Evolutionary conservation across 306 rosid species (phyloP).

Genomic region (Cicer chorassanicum): DNA sequence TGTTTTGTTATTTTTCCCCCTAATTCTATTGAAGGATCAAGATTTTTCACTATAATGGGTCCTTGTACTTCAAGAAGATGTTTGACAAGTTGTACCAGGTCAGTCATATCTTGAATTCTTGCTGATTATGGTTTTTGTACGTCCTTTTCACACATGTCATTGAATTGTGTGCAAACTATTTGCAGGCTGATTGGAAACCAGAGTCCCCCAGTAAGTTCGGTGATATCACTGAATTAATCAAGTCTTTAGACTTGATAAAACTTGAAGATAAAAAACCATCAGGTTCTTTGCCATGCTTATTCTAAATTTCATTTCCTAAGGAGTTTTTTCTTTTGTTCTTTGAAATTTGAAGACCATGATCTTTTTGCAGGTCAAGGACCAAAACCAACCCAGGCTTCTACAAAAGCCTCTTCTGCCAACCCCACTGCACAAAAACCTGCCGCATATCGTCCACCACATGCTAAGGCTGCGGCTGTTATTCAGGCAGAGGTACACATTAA

Average conservation of each 20-base stretch:
- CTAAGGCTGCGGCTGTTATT: conserved; percentile 75
- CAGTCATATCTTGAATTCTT: conserved; percentile 45
- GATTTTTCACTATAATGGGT: conserved; percentile 82
- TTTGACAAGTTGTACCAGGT: conserved; percentile 95
- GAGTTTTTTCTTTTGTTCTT: conserved; percentile 20
- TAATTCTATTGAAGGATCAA: conserved; percentile 64
- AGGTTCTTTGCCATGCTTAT: conserved; percentile 54
- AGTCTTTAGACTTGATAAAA: conserved; percentile 63
- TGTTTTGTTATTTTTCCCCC: not conserved
- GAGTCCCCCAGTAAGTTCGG: conserved; percentile 71
- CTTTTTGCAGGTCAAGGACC: conserved; percentile 65
- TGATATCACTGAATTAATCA: conserved; percentile 66
- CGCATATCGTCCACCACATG: conserved; percentile 94
- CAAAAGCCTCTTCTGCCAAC: conserved; percentile 53
- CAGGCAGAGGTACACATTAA: conserved; percentile 78
- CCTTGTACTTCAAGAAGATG: conserved; percentile 84
- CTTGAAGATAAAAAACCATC: conserved; percentile 69
- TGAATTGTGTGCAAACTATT: conserved; percentile 35
- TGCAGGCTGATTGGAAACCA: conserved; percentile 94
- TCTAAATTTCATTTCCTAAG: conserved; percentile 20
- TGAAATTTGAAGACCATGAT: conserved; percentile 43
- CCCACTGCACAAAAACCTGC: conserved; percentile 76
- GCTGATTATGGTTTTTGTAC: conserved; percentile 5
- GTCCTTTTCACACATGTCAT: conserved; percentile 13
- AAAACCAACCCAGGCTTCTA: conserved; percentile 55